phyloP scores from a whole-genome alignment of 345 rosid genomes.

The Erucastrum elatum region DNA sequence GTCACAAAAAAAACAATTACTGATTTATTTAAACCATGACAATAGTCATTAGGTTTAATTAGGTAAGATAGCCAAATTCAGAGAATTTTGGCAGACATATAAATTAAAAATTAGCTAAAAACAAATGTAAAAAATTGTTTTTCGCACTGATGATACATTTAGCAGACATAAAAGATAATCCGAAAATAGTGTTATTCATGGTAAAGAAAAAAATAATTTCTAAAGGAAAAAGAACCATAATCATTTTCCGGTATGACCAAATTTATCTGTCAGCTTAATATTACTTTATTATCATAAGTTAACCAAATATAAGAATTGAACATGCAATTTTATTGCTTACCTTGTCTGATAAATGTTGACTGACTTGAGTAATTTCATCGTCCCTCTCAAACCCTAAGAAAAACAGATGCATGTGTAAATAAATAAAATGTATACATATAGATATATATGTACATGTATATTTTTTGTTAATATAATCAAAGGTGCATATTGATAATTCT shows the following conservation, averaged over 20 bases:
- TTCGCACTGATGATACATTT: not conserved
- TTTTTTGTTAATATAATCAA: not conserved
- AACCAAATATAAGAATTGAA: not conserved
- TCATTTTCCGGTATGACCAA: not conserved
- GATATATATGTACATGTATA: not conserved
- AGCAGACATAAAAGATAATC: not conserved
- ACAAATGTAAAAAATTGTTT: not conserved
- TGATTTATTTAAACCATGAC: not conserved
- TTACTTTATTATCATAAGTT: not conserved
- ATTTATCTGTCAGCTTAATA: not conserved
- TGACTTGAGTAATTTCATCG: not conserved
- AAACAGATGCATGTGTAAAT: not conserved
- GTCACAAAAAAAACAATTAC: too few species aligned
- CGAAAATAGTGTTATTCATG: not conserved
- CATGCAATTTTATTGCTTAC: not conserved
- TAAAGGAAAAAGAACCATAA: not conserved
- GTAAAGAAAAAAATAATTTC: not conserved
- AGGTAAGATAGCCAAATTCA: not conserved
- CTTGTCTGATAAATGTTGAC: not conserved
- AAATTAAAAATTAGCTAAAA: not conserved
- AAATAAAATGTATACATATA: not conserved
- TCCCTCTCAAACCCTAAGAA: not conserved
- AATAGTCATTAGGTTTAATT: not conserved
- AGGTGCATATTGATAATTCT: not conserved
- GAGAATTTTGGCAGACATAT: not conserved